Base-by-base conservation (phyloP, 148 eudicot species). In the Rhododendron ovatum region DNA sequence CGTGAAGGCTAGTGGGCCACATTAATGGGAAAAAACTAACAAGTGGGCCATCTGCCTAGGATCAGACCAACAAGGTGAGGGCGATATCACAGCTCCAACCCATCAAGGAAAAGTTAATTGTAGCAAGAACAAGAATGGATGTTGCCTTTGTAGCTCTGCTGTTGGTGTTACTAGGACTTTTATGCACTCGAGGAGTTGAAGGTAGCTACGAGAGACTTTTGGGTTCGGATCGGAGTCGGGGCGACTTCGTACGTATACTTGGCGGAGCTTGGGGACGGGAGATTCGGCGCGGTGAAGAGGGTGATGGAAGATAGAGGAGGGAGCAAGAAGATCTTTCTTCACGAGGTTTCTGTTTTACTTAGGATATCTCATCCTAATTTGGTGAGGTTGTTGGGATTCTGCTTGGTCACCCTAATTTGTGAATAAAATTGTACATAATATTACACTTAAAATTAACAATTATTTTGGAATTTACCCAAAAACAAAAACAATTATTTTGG, bases 331-430 rank as follows among this genome's bases (percentile, higher is more conserved):
- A 87, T 92, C 82, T 92, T 92, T 76, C 80, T 92, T 84, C 91
- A 92, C 84, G 94, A 92, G 74, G 89, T 92, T 24, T 92, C 94
- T 28, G 91, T 92, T 76, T 57, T 92, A 87, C 91, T 90, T 1
- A 89, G 94, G 89, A 92, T 92, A 41, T 90, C 92, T 79, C 94
- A 92, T 69, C 94, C 92, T 37, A 92, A 92, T 83, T 86, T 90
- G 88, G 92, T 90, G 12, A 91, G 91, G 10, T 71, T 92, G 55
- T 41, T 89, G 88, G 92, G 94, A 4, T 92, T 92, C 86, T 92
- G 94, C 88, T 53, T 92, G 82, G 94, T 61, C 5, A 41, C 0
- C 43, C 43, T 41, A 41, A 41, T 41, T 41, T 41, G 43, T 41
- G 43, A 41, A 41, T 41, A 41, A 41, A 41, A 41, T 41, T 41